Evolutionary conservation across 306 rosid species (phyloP), one percentile per base, ranked within the genome.

Genomic region (Cucumis hystrix): DNA sequence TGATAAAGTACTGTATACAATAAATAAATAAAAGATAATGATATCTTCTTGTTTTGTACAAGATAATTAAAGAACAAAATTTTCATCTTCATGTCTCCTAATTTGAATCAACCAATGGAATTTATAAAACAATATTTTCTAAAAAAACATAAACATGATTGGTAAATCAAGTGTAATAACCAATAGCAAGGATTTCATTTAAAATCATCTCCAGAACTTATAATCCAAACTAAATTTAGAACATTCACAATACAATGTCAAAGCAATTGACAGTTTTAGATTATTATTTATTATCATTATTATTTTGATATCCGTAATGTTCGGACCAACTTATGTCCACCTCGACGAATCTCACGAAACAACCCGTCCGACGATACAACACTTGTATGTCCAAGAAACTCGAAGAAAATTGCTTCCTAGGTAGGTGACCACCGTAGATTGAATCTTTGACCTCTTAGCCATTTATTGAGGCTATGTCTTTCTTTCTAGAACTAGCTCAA

Each of bases 1-100:
- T 63, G 55, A 78, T 63, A 83, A 78, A 81, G 55, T 17, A 60
- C 79, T 62, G 55, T 58, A 13, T 71, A 81, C 43, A 49, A 67
- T 66, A 81, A 82, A 63, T 72, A 76, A 17, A 52, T 64, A 5
- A 65, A 56, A 8, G 8, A 75, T 77, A 18, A 80, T 75, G 57
- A 77, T 9, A 60, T 40, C 76, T 28, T 28, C 15, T 51, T 28
- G 25, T 15, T 49, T 72, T 8, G 25, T 72, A 51, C 43, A 49
- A 72, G 70, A 39, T 45, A 39, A 61, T 23, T 60, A 45, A 23
- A 28, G 58, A 61, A 77, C 72, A 61, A 72, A 71, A 72, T 12
- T 28, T 25, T 15, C 16, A 51, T 72, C 15, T 41, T 9, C 59
- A 15, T 25, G 1, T 71, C 9, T 71, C 30, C 59, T 25, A 16